Conservation (phyloP, 2,329 filamentous ascomycete genomes). For the Colletotrichum paranaense region DNA sequence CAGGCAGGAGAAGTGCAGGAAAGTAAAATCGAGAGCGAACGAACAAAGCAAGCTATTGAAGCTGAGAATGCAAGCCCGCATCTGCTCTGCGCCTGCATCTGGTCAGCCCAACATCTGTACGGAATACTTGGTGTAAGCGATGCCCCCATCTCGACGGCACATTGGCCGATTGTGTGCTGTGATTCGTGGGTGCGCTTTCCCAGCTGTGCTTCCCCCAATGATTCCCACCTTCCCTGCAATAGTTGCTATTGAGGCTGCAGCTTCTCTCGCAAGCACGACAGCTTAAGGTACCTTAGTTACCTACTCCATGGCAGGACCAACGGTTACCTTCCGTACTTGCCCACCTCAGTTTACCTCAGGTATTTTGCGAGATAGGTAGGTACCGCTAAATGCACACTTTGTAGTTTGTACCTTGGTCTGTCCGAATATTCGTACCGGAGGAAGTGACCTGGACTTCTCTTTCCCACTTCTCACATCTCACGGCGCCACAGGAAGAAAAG, state of each 20-base stretch:
- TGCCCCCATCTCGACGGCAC: conserved; percentile 19
- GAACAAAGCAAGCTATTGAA: background rate
- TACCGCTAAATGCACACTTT: too few relatives aligned
- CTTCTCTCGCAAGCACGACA: background rate
- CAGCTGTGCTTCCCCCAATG: background rate
- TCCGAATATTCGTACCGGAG: background rate
- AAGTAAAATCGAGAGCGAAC: background rate
- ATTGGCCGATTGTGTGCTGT: conserved; percentile 7
- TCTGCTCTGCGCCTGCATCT: background rate
- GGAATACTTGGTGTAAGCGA: background rate
- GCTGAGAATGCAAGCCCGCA: background rate
- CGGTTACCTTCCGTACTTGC: too few relatives aligned
- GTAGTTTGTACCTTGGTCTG: background rate
- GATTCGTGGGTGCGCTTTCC: conserved; percentile 17
- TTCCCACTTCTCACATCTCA: conserved; percentile 22
- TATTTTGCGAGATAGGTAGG: too few relatives aligned
- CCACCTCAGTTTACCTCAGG: too few relatives aligned
- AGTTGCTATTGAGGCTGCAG: background rate
- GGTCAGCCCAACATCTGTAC: background rate
- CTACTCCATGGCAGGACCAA: background rate
- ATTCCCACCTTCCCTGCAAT: background rate
- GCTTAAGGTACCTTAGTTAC: background rate
- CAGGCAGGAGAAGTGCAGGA: background rate
- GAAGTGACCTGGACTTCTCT: background rate
- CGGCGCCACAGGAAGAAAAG: background rate